phyloP scores from a whole-genome alignment of 2,329 filamentous ascomycete genomes.

The Teratosphaeria destructans region DNA sequence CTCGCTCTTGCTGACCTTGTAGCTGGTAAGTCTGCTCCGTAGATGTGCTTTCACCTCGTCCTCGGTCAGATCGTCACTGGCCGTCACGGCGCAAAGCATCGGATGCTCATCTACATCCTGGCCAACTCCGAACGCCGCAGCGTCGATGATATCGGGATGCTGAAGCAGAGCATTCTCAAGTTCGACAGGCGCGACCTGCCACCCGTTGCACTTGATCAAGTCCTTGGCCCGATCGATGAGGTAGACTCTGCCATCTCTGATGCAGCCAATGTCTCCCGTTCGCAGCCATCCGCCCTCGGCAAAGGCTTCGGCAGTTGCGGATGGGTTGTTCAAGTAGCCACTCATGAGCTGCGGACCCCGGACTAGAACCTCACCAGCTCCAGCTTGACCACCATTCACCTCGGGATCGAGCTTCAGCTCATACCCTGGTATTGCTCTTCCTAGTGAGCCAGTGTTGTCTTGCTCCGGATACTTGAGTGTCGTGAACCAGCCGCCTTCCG shows the following conservation, averaged over 20 bases:
- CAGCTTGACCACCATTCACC: constrained; percentile 23
- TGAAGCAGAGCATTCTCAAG: constrained; percentile 21
- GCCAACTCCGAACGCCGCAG: constrained; percentile 15
- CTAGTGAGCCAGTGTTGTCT: constrained; percentile 39
- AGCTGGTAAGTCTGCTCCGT: constrained; percentile 21
- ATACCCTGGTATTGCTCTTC: constrained; percentile 32
- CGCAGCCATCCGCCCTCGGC: constrained; percentile 69
- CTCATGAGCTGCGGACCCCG: constrained; percentile 32
- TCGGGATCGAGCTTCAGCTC: constrained; percentile 26
- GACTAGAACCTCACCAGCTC: constrained; percentile 34
- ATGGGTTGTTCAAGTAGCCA: constrained; percentile 24
- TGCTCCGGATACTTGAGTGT: constrained; percentile 31
- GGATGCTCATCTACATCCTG: constrained; percentile 6
- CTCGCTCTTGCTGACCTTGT: constrained; percentile 21
- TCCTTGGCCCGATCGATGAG: constrained; percentile 26
- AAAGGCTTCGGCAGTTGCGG: constrained; percentile 14
- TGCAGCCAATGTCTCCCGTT: constrained; percentile 54
- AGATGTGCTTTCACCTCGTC: constrained; percentile 22
- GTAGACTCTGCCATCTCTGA: constrained; percentile 21
- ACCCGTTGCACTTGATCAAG: constrained; percentile 27
- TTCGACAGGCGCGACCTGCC: constrained; percentile 25
- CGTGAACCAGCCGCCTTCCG: constrained; percentile 38
- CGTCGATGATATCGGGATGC: constrained; percentile 17
- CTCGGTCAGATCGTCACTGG: constrained; percentile 5
- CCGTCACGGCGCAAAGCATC: constrained; percentile 3